These are phyloP conservation scores for Apiospora hydei DNA, from an alignment of 2,329 filamentous ascomycete genomes.

Conservation along the genomic window DNA sequence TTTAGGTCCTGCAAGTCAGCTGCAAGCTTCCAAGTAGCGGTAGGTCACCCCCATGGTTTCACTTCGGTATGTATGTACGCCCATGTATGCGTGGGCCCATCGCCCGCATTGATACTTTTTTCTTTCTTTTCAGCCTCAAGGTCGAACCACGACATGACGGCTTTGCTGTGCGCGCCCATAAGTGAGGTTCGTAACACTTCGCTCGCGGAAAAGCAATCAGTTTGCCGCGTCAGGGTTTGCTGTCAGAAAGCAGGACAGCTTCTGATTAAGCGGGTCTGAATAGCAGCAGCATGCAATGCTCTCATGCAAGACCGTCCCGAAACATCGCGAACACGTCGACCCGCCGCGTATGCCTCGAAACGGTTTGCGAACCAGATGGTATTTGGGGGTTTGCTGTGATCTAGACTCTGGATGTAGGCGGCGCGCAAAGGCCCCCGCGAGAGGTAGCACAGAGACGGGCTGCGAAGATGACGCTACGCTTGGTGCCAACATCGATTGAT, in stretches of 20 bases:
- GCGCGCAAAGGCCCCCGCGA: neutral
- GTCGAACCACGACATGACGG: conserved; percentile 7
- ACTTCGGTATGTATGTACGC: neutral
- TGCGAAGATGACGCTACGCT: neutral
- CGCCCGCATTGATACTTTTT: neutral
- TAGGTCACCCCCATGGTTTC: neutral
- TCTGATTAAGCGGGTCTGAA: neutral
- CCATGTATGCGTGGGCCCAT: conserved; percentile 4
- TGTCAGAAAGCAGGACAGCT: neutral
- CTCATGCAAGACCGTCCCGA: conserved; percentile 7
- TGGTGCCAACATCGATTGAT: neutral
- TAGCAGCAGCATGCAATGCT: conserved; percentile 7
- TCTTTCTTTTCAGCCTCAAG: conserved; percentile 10
- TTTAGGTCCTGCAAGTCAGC: conserved; percentile 11
- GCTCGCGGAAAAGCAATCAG: neutral
- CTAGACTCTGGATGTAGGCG: neutral
- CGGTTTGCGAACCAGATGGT: neutral
- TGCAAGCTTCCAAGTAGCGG: conserved; percentile 11
- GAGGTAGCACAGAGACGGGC: neutral
- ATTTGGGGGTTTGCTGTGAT: neutral
- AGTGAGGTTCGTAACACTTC: neutral
- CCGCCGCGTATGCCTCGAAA: neutral
- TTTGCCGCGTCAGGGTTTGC: conserved; percentile 7
- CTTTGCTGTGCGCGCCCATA: neutral
- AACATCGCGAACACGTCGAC: conserved; percentile 14